A percentile compares a stretch with the other conserved stretches of the same genome.
phyloP scores from a whole-genome alignment of 306 rosid genomes.

The Prunus salicina region DNA sequence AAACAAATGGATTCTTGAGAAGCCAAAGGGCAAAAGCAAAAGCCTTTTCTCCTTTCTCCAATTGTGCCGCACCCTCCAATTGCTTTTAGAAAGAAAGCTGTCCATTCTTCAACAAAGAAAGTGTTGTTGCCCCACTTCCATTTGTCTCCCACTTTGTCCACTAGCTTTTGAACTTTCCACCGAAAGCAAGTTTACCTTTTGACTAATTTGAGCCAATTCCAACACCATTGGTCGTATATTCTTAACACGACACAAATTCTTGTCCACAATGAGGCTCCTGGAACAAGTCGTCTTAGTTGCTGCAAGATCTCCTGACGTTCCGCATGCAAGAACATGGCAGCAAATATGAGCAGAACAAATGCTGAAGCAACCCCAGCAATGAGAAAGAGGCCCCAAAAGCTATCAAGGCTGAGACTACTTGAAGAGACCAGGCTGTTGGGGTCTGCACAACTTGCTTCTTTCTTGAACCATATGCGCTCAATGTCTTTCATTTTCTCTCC shows the following conservation, averaged over 20 bases:
- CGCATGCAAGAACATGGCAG: not conserved
- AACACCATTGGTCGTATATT: constrained; percentile 29
- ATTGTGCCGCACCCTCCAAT: too few relatives aligned
- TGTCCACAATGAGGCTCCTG: constrained; percentile 24
- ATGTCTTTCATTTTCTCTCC: constrained; percentile 13
- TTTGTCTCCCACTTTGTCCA: too few relatives aligned
- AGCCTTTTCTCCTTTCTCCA: too few relatives aligned
- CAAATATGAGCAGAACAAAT: not conserved
- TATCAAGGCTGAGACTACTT: constrained; percentile 12
- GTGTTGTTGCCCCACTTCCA: too few relatives aligned
- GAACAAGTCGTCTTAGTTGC: too few relatives aligned
- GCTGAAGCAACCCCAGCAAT: constrained; percentile 13
- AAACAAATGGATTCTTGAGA: too few relatives aligned
- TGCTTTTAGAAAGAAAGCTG: too few relatives aligned
- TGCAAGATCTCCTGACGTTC: not conserved
- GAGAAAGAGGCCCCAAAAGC: constrained; percentile 34
- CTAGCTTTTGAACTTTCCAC: too few relatives aligned
- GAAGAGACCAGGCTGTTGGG: constrained; percentile 6
- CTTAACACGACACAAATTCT: constrained; percentile 8
- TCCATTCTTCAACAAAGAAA: too few relatives aligned
- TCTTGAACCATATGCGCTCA: constrained; percentile 8
- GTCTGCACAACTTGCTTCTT: not conserved
- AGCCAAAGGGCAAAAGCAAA: too few relatives aligned
- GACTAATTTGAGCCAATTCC: too few relatives aligned
- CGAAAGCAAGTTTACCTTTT: too few relatives aligned